Conservation (phyloP, 176 grass and related monocot species). For the Zea mays region DNA sequence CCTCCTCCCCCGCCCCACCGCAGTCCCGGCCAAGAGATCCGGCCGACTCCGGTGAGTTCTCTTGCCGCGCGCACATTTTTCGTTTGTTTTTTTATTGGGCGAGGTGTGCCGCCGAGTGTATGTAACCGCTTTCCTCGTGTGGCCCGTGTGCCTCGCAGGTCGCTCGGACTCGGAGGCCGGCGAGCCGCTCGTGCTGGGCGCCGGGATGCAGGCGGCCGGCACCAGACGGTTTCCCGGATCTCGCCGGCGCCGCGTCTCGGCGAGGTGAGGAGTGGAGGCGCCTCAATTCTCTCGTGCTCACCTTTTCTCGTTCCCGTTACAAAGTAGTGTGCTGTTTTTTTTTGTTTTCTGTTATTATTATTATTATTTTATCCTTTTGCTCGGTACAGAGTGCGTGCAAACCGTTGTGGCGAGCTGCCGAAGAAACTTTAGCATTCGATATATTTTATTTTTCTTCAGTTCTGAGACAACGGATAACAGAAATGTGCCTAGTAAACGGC, state of each 20-base stretch:
- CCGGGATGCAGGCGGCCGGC: conserved; percentile 37
- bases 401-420: conserved; percentile 3
- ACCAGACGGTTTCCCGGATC: conserved; percentile 41
- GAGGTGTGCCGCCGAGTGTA: conserved; percentile 15
- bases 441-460: neutral
- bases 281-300: neutral
- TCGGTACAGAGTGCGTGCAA: neutral
- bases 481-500: conserved; percentile 5
- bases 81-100: too few species aligned
- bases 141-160: conserved; percentile 22
- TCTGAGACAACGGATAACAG: neutral
- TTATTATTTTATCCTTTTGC: neutral
- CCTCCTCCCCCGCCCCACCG: neutral
- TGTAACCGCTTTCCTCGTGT: conserved; percentile 27
- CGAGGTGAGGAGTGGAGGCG: neutral
- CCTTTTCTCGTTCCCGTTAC: neutral
- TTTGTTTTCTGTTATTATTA: neutral
- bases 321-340: neutral
- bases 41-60: conserved; percentile 39
- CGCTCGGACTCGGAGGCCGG: conserved; percentile 26
- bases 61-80: neutral
- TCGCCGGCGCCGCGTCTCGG: conserved; percentile 33
- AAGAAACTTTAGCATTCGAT: neutral
- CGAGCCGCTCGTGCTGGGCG: conserved; percentile 31
- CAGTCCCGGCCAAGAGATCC: conserved; percentile 22